These are phyloP conservation scores for Paecilomyces sp. DNA, from an alignment of 2,329 filamentous ascomycete species.

Conservation along the genomic window DNA sequence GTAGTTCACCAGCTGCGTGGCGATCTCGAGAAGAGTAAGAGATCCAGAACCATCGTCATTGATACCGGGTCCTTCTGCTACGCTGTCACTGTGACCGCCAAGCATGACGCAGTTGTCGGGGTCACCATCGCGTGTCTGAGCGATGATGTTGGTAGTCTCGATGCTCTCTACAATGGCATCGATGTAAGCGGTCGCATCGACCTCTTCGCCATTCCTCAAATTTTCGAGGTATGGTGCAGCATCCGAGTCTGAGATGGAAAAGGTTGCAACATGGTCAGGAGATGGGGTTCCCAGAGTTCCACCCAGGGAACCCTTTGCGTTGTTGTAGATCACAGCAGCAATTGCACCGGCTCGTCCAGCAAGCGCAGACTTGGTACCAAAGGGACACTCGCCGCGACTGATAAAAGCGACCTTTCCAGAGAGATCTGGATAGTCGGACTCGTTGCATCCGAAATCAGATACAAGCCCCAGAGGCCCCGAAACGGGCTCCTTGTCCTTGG, in stretches of 20 bases:
- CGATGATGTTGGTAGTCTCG: conserved; percentile 53
- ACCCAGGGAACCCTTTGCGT: conserved; percentile 52
- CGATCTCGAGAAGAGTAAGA: conserved; percentile 53
- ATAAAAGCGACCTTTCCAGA: conserved; percentile 64
- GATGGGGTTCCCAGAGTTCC: conserved; percentile 61
- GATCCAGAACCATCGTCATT: conserved; percentile 71
- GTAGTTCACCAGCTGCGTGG: conserved; percentile 60
- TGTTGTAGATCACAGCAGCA: conserved; percentile 70
- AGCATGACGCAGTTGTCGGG: conserved; percentile 52
- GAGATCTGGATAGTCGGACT: conserved; percentile 57
- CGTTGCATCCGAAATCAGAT: conserved; percentile 55
- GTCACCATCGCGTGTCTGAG: conserved; percentile 52
- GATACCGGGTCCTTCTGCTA: conserved; percentile 60
- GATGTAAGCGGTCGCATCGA: conserved; percentile 33
- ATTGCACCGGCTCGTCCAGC: conserved; percentile 64
- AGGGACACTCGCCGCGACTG: conserved; percentile 61
- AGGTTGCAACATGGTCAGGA: conserved; percentile 51
- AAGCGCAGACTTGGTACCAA: conserved; percentile 61
- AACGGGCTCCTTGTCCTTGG: conserved; percentile 17
- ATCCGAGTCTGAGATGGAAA: conserved; percentile 56
- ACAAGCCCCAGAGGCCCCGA: conserved; percentile 58
- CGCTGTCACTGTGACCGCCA: conserved; percentile 56
- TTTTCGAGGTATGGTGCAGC: conserved; percentile 51
- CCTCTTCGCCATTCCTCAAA: conserved; percentile 39
- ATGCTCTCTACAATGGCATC: conserved; percentile 40